phyloP scores from a whole-genome alignment of 75 land plant genomes.

The Cupressus sempervirens region DNA sequence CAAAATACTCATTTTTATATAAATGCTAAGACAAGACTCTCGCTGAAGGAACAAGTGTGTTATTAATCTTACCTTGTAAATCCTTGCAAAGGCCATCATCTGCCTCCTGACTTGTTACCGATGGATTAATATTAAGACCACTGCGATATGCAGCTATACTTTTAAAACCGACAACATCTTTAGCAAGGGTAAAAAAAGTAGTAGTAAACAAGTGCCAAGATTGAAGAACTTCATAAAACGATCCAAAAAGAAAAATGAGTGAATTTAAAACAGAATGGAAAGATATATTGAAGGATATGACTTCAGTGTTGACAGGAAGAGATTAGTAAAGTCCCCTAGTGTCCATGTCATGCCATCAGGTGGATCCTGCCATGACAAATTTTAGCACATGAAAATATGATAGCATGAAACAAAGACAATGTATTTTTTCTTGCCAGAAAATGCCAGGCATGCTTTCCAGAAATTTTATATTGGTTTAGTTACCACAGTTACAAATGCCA shows the following conservation, averaged over 20 bases:
- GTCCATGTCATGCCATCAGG: constrained; percentile 51
- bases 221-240: not conserved
- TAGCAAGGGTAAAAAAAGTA: constrained; percentile 41
- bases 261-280: constrained; percentile 1
- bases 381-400: not conserved
- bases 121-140: constrained; percentile 78
- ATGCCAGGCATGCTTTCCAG: not conserved
- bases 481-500: not conserved
- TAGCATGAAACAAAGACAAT: not conserved
- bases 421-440: constrained; percentile 1
- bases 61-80: constrained; percentile 31
- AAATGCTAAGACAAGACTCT: not conserved
- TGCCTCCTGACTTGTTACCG: constrained; percentile 52
- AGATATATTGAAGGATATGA: constrained; percentile 67
- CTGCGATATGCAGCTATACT: constrained; percentile 98
- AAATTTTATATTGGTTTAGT: not conserved
- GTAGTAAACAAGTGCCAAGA: constrained; percentile 32
- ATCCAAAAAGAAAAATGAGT: not conserved
- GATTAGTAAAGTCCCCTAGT: constrained; percentile 56
- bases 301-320: constrained; percentile 49
- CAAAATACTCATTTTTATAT: not conserved
- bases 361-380: constrained; percentile 40
- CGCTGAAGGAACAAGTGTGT: not conserved
- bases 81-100: constrained; percentile 67
- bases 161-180: constrained; percentile 64